Evolutionary conservation across 2,329 filamentous ascomycete species (phyloP).

Genomic region (Claviceps spartinae): DNA sequence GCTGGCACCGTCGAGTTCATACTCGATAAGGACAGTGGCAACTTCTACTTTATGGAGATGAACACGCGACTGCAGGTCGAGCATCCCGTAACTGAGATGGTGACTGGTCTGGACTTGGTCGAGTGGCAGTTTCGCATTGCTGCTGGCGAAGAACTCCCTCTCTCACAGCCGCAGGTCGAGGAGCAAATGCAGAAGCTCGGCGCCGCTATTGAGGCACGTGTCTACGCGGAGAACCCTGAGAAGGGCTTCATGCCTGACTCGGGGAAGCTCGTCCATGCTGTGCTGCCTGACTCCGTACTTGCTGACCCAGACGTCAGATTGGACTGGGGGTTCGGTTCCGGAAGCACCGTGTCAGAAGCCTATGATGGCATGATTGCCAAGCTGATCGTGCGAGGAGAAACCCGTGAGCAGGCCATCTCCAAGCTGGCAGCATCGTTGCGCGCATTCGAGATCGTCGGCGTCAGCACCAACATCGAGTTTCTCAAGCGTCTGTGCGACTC

Average conservation of each 20-base stretch:
- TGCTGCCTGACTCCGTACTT: slow-evolving; percentile 49
- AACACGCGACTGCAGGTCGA: slow-evolving; percentile 89
- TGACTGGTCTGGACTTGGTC: slow-evolving; percentile 62
- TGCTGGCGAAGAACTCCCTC: slow-evolving; percentile 41
- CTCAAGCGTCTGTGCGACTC: slow-evolving; percentile 76
- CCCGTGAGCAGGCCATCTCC: slow-evolving; percentile 66
- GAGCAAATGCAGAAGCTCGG: slow-evolving; percentile 60
- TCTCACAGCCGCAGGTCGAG: slow-evolving; percentile 53
- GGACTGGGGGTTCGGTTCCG: slow-evolving; percentile 83
- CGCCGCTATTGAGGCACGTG: slow-evolving; percentile 86
- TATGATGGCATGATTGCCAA: slow-evolving; percentile 99
- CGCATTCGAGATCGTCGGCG: slow-evolving; percentile 82
- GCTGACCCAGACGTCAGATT: slow-evolving; percentile 65
- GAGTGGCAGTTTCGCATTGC: slow-evolving; percentile 86
- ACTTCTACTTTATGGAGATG: slow-evolving; percentile 76
- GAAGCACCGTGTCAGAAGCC: slow-evolving; percentile 82
- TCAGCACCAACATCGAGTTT: slow-evolving; percentile 94
- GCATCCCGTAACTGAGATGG: slow-evolving; percentile 74
- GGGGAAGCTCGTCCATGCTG: slow-evolving; percentile 70
- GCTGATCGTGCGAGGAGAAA: slow-evolving; percentile 75
- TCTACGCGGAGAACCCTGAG: slow-evolving; percentile 91
- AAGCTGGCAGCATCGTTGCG: slow-evolving; percentile 70
- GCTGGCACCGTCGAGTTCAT: slow-evolving; percentile 87
- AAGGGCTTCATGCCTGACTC: slow-evolving; percentile 91
- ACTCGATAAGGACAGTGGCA: slow-evolving; percentile 66